Evolutionary conservation across 148 eudicot genomes (phyloP).

Genomic region (Rhododendron henanense): DNA sequence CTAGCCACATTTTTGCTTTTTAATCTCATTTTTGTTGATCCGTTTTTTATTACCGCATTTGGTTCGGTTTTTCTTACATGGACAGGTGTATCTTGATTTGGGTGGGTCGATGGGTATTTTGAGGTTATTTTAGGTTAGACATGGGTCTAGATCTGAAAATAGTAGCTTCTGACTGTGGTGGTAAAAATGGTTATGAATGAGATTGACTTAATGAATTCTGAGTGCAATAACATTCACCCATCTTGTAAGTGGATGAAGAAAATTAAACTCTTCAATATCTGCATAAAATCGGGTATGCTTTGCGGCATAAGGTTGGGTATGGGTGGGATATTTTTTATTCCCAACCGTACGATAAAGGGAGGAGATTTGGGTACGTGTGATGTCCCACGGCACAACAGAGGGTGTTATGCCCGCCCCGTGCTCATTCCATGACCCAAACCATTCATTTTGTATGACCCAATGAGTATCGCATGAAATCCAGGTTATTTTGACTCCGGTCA

Average conservation of each 20-base stretch:
- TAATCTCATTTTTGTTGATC: background rate
- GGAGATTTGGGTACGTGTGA: background rate
- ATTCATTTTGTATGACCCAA: too few species aligned
- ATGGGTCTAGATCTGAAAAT: constrained; percentile 1
- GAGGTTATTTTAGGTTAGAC: background rate
- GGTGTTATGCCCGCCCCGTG: background rate
- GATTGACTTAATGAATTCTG: too few species aligned
- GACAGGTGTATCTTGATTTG: background rate
- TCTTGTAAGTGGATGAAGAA: background rate
- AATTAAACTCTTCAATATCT: background rate
- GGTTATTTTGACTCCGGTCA: too few species aligned
- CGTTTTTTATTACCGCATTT: background rate
- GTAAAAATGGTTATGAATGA: background rate
- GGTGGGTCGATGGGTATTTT: background rate
- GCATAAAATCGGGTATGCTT: background rate
- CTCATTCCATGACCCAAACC: too few species aligned
- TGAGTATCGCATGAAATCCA: too few species aligned
- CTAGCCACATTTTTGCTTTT: constrained; percentile 17
- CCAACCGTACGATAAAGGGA: background rate
- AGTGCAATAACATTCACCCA: background rate
- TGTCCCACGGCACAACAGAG: background rate
- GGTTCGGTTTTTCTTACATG: background rate
- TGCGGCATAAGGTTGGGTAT: background rate
- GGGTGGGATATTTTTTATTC: background rate
- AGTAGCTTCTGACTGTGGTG: background rate